Conservation (phyloP, 106 monocot species). For the Vanilla planifolia region DNA sequence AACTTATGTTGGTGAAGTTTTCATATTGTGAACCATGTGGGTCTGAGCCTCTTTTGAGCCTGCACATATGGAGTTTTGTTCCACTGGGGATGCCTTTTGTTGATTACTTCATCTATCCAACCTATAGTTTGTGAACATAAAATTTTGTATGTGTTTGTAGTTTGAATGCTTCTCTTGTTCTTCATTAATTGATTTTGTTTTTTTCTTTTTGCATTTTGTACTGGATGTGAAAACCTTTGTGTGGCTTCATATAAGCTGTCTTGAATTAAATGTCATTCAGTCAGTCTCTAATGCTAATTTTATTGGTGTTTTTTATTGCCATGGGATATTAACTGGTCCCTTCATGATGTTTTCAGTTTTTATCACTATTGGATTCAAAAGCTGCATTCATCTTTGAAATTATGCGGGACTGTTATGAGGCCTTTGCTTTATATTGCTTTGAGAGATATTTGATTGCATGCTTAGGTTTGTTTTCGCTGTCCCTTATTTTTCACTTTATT, state of each 20-base stretch:
- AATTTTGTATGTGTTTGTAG: too few species aligned
- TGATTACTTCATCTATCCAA: too few species aligned
- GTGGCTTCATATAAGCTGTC: background rate
- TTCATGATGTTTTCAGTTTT: constrained; percentile 53
- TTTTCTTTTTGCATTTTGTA: background rate
- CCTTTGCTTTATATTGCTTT: constrained; percentile 98
- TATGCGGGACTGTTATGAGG: constrained; percentile 98
- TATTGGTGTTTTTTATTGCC: background rate
- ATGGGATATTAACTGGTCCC: constrained; percentile 1
- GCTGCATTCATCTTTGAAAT: constrained; percentile 82
- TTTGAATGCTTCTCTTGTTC: too few species aligned
- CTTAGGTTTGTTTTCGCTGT: constrained; percentile 46
- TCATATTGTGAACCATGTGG: too few species aligned
- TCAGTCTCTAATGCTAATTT: background rate
- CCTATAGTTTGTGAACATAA: too few species aligned
- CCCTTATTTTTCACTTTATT: background rate
- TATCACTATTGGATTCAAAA: constrained; percentile 63
- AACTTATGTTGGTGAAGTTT: too few species aligned
- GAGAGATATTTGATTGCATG: constrained; percentile 96
- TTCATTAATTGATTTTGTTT: too few species aligned
- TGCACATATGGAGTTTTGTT: too few species aligned
- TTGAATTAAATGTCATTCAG: background rate
- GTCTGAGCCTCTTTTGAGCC: too few species aligned
- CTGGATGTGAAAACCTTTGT: background rate
- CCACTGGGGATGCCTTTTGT: too few species aligned